phyloP scores from a whole-genome alignment of 345 rosid genomes.

The Acer saccharum region DNA sequence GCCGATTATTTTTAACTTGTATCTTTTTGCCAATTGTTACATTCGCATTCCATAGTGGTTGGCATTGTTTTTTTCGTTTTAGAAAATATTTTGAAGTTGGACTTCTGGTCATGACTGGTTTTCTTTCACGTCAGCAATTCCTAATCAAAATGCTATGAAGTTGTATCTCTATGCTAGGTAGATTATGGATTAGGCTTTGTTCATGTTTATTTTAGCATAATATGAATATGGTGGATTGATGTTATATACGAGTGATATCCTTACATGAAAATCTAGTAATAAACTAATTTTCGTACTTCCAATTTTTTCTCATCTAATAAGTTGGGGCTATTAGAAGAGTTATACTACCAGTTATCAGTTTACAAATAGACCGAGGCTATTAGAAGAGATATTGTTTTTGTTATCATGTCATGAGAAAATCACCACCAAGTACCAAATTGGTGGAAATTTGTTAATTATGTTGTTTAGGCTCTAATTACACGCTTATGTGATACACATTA shows the following conservation, averaged over 20 bases:
- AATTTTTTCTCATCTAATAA: neutral
- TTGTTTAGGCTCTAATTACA: neutral
- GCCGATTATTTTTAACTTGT: neutral
- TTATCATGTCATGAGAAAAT: neutral
- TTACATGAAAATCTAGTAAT: neutral
- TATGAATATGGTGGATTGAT: neutral
- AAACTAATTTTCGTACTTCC: neutral
- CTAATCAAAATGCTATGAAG: neutral
- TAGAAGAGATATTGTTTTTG: neutral
- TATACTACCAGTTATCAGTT: neutral
- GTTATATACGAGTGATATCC: neutral
- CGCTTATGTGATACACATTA: neutral
- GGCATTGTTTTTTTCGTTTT: neutral
- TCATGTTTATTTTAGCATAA: neutral
- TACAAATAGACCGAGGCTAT: neutral
- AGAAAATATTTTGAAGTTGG: neutral
- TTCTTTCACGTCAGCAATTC: neutral
- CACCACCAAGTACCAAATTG: neutral
- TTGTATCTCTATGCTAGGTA: neutral
- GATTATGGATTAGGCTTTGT: neutral
- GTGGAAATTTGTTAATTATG: neutral
- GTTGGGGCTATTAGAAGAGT: neutral
- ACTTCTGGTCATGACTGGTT: neutral
- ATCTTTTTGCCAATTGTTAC: neutral
- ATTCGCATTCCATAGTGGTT: neutral